Evolutionary conservation across 345 rosid genomes (phyloP), one percentile per base, ranked within the genome.

Genomic region (Moringa oleifera): DNA sequence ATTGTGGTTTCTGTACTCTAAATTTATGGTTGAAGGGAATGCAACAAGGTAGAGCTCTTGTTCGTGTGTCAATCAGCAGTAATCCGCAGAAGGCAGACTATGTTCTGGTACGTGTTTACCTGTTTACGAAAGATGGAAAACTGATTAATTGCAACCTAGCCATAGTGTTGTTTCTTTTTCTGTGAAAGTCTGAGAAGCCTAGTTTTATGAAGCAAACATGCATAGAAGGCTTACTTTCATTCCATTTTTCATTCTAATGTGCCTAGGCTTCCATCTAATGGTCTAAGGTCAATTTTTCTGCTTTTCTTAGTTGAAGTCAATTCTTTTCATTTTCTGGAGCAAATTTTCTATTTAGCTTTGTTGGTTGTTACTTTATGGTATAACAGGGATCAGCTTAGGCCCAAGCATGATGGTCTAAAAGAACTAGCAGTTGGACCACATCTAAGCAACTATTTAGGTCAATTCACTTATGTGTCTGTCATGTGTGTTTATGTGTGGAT

Each of bases 11-110:
- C 25, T 70, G 9, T 65, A 25, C 68, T 55, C 24, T 19, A 55
- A 36, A 50, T 68, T 76, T 77, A 37, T 63, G 65, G 69, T 72
- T 79, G 71, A 65, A 89, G 96, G 96, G 86, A 58, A 49, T 79
- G 59, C 80, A 66, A 63, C 77, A 80, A 28, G 98, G 98, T 24
- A 85, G 77, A 73, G 91, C 95, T 79, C 91, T 92, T 33, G 69
- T 92, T 23, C 82, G 84, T 68, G 84, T 81, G 49, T 85, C 93
- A 59, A 75, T 83, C 58, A 73, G 71, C 55, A 60, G 56, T 57
- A 72, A 53, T 66, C 77, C 72, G 31, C 71, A 37, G 67, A 89
- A 89, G 80, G 82, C 93, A 52, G 95, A 87, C 74, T 87, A 87
- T 73, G 28, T 86, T 25, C 74, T 92, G 88, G 98, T 92, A 84